Conservation (phyloP, 345 rosid genomes). For the Arabis hirsuta region DNA sequence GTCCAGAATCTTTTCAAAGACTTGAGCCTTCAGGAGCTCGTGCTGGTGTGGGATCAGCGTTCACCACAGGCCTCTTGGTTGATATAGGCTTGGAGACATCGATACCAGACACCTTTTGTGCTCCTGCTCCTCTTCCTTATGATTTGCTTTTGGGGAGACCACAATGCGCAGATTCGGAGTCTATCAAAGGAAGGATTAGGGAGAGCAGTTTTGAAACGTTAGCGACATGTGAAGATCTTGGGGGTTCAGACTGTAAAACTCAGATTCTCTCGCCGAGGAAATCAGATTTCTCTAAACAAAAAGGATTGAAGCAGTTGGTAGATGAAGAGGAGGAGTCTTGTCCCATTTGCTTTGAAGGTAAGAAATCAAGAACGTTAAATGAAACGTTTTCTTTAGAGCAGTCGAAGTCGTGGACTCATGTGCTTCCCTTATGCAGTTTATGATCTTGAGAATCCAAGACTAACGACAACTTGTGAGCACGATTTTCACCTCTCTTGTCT, state of each 20-base stretch:
- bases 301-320: conserved; percentile 26
- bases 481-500: conserved; percentile 87
- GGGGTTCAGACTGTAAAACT: conserved; percentile 48
- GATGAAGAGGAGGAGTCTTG: conserved; percentile 86
- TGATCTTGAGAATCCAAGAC: conserved; percentile 78
- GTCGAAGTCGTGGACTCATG: not conserved
- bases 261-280: conserved; percentile 56
- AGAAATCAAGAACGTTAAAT: not conserved
- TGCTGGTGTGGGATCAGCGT: conserved; percentile 48
- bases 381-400: not conserved
- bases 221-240: conserved; percentile 48
- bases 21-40: conserved; percentile 51
- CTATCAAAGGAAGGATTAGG: conserved; percentile 41
- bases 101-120: conserved; percentile 65
- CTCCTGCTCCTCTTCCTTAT: conserved; percentile 79
- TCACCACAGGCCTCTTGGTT: conserved; percentile 62
- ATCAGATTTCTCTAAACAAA: conserved; percentile 49
- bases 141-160: conserved; percentile 61
- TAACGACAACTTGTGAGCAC: conserved; percentile 78
- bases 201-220: conserved; percentile 50
- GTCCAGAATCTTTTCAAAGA: conserved; percentile 64
- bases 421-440: conserved; percentile 60
- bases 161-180: conserved; percentile 42
- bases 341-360: conserved; percentile 93
- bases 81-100: conserved; percentile 63